These are phyloP conservation scores for Hypomontagnella monticulosa DNA, from an alignment of 495 filamentous ascomycete genomes.

Conservation along the genomic window DNA sequence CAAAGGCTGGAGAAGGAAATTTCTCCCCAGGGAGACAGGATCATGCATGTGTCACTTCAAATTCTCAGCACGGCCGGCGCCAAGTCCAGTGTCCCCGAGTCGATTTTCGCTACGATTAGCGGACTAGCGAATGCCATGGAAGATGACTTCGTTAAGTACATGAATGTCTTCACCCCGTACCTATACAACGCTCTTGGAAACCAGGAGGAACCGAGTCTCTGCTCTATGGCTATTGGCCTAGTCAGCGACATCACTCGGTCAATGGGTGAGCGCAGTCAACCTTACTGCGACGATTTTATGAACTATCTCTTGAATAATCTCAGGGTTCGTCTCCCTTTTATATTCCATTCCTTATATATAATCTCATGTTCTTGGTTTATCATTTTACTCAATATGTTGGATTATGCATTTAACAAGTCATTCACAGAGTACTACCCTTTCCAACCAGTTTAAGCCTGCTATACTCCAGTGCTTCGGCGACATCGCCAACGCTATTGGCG, in stretches of 20 bases:
- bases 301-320: slow-evolving; percentile 93
- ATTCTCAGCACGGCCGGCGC: slow-evolving; percentile 78
- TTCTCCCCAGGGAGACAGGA: slow-evolving; percentile 86
- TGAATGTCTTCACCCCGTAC: slow-evolving; percentile 91
- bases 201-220: slow-evolving; percentile 92
- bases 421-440: slow-evolving; percentile 70
- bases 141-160: slow-evolving; percentile 92
- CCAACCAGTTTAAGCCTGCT: slow-evolving; percentile 97
- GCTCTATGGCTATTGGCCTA: slow-evolving; percentile 95
- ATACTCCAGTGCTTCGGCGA: slow-evolving; percentile 98
- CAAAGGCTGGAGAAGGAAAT: slow-evolving; percentile 93
- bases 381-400: slow-evolving; percentile 3
- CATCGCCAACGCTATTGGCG: slow-evolving; percentile 94
- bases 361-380: neutral
- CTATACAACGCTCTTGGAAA: slow-evolving; percentile 92
- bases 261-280: slow-evolving; percentile 86
- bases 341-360: neutral
- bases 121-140: slow-evolving; percentile 87
- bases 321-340: slow-evolving; percentile 65
- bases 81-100: slow-evolving; percentile 95
- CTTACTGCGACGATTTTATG: slow-evolving; percentile 97
- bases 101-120: slow-evolving; percentile 88
- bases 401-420: slow-evolving; percentile 44
- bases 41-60: slow-evolving; percentile 88
- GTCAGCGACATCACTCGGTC: slow-evolving; percentile 96